Base-by-base conservation (phyloP, 768 basidiomycete genomes). In the Cystofilobasidium ferigula region DNA sequence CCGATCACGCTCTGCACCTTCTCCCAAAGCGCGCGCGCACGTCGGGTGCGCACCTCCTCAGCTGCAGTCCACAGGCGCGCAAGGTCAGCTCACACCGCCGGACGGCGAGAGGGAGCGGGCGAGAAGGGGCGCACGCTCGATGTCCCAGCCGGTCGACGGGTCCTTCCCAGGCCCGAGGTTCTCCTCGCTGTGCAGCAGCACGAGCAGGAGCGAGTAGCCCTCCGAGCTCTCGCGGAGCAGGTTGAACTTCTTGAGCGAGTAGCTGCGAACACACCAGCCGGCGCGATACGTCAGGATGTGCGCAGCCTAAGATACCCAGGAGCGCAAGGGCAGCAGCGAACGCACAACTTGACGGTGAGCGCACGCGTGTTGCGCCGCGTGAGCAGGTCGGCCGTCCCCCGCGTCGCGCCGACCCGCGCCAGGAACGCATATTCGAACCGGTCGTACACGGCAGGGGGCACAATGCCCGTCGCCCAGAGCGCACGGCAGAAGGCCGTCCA, bases 161-260 rank as follows among this genome's bases (percentile, higher is more conserved):
- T 68, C 53, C 36, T 42, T 58, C 22, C 67, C 67, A 6, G 45
- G 45, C 26, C 67, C 67, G 9, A 68, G 43, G 26, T 62, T 62
- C 35, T 63, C 62, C 22, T 45, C 28, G n/a, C 57, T 57, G 9
- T 45, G 30, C 14, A 99, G 79, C 72, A 98, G 89, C 13, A 86
- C 83, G 32, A 86, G 83, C 36, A 98, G 83, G 76, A 93, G 92
- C 74, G 89, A 89, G 78, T 91, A 99, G 10, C 95, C 95, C 78
- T 98, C 94, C 0, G 92, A 92, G 72, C 95, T 89, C 78, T 99
- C 95, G 42, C 95, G 86, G 20, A 97, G 82, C 43, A 99, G 82
- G 74, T 98, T 99, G 80, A 93, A 94, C 77, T 98, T 99, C 78
- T 91, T 91, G 26, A 68, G 56, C 4, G 67, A 68, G 58, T 58